Percentiles rank a stretch among this genome's conserved stretches.
phyloP scores from a whole-genome alignment of 208 protist species.

The Leishmania guyanensis region DNA sequence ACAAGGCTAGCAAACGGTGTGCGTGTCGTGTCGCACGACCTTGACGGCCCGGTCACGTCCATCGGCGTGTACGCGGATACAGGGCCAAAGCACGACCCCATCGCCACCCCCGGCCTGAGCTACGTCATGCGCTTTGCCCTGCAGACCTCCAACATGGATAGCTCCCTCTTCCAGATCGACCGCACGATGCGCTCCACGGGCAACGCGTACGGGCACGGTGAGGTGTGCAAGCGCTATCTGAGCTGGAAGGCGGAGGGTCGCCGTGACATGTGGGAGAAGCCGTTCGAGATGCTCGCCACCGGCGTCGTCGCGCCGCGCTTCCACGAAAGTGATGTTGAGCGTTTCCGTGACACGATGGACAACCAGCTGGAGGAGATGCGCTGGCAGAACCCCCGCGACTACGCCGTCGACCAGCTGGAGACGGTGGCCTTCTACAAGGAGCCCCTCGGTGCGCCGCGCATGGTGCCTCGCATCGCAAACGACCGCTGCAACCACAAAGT shows the following conservation, averaged over 20 bases:
- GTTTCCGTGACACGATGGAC: conserved; percentile 89
- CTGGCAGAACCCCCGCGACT: conserved; percentile 79
- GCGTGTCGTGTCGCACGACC: conserved; percentile 75
- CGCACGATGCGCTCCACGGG: conserved; percentile 79
- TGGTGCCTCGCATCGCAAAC: conserved; percentile 68
- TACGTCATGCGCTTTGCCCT: conserved; percentile 88
- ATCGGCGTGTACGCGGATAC: conserved; percentile 80
- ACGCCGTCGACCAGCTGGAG: conserved; percentile 77
- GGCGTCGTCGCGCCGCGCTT: conserved; percentile 81
- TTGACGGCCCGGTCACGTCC: conserved; percentile 62
- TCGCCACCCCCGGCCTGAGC: conserved; percentile 72
- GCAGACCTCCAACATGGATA: conserved; percentile 87
- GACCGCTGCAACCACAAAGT: conserved; percentile 77
- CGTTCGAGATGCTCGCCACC: conserved; percentile 76
- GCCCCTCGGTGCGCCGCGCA: conserved; percentile 75
- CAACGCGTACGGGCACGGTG: conserved; percentile 75
- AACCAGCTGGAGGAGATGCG: conserved; percentile 83
- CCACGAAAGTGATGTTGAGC: conserved; percentile 80
- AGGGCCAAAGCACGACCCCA: conserved; percentile 83
- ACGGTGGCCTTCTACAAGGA: conserved; percentile 91
- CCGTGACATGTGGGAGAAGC: conserved; percentile 79
- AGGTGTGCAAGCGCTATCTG: conserved; percentile 77
- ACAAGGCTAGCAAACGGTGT: conserved; percentile 77
- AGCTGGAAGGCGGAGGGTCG: conserved; percentile 78
- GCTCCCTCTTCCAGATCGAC: conserved; percentile 86